A percentile compares a stretch with the other conserved stretches of the same genome.
phyloP scores from a whole-genome alignment of 1,284 basidiomycete species.

The Ustilago vetiveriae region DNA sequence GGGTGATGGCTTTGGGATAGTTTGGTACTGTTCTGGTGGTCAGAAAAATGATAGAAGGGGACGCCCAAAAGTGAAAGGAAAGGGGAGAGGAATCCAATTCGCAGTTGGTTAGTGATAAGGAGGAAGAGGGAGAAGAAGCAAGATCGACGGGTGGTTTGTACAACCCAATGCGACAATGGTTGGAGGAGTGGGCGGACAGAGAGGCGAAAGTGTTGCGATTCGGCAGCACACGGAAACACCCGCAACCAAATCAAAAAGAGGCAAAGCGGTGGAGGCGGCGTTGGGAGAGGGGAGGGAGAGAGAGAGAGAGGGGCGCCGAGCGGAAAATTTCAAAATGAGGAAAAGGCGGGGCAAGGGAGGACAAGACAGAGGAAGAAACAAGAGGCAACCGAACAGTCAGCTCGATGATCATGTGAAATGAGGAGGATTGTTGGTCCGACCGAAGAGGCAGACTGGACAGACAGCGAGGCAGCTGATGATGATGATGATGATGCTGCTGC shows the following conservation, averaged over 20 bases:
- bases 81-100: too few species aligned
- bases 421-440: neutral
- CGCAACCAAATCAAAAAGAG: neutral
- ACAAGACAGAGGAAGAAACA: neutral
- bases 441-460: neutral
- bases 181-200: neutral
- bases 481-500: too few species aligned
- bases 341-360: constrained; percentile 7
- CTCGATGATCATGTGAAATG: constrained; percentile 10
- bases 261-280: neutral
- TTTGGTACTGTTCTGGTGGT: too few species aligned
- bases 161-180: too few species aligned
- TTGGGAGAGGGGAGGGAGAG: neutral
- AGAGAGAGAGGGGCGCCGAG: too few species aligned
- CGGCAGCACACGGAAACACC: constrained; percentile 24
- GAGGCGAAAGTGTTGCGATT: neutral
- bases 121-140: too few species aligned
- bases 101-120: too few species aligned
- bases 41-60: too few species aligned
- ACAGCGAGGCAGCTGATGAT: neutral
- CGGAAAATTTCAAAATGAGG: neutral
- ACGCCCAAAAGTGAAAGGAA: too few species aligned
- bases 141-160: too few species aligned
- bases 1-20: neutral
- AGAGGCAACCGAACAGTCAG: constrained; percentile 5